These are phyloP conservation scores for Colletotrichum echinochloae DNA, from an alignment of 2,329 filamentous ascomycete species.

Conservation along the genomic window DNA sequence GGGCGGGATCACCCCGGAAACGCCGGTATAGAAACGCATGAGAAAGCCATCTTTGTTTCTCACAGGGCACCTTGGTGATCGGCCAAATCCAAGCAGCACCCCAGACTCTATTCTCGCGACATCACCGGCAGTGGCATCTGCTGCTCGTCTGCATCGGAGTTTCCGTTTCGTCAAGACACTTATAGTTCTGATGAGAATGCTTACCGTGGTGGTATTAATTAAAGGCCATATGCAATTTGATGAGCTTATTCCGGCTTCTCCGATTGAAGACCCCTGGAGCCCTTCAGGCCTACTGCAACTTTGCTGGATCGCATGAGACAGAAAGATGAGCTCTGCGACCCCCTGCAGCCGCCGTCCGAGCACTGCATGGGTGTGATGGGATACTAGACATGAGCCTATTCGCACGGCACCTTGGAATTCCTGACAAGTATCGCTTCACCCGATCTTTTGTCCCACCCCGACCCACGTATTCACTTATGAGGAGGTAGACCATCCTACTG, in stretches of 20 bases:
- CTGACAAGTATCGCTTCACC: slow-evolving; percentile 36
- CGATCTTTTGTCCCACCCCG: slow-evolving; percentile 10
- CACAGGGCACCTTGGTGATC: not conserved
- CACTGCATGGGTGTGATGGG: slow-evolving; percentile 1
- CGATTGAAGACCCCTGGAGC: too few relatives aligned
- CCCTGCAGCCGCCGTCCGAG: slow-evolving; percentile 11
- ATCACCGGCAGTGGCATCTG: not conserved
- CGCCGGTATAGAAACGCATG: slow-evolving; percentile 10
- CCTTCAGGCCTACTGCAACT: not conserved
- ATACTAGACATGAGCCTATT: slow-evolving; percentile 14
- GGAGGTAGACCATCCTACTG: not conserved
- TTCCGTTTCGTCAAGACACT: not conserved
- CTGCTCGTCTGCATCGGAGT: not conserved
- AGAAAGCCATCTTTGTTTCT: slow-evolving; percentile 2
- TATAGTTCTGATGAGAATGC: not conserved
- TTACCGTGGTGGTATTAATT: too few relatives aligned
- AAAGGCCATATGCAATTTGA: not conserved
- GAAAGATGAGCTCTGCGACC: not conserved
- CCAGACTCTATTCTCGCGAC: not conserved
- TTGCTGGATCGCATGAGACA: not conserved
- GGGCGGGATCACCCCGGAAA: slow-evolving; percentile 21
- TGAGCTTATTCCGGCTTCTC: not conserved
- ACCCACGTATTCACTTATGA: not conserved
- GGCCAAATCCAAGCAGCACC: slow-evolving; percentile 5
- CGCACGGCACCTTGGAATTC: slow-evolving; percentile 23